Evolutionary conservation across 179 eudicot species (phyloP).

Genomic region (Camellia oleifera): DNA sequence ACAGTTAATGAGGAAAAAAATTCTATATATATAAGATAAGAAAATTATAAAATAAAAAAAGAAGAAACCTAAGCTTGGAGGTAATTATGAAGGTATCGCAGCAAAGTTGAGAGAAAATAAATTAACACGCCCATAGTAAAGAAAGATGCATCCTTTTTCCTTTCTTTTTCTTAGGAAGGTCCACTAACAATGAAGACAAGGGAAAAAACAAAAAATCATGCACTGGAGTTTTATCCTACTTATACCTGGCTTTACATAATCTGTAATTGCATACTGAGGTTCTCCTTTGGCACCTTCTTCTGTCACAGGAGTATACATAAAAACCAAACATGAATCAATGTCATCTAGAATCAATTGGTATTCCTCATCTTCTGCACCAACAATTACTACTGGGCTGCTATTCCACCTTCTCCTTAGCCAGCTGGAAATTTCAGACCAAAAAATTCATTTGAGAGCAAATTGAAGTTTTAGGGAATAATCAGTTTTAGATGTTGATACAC

Average conservation of each 20-base stretch:
- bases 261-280: slow-evolving; percentile 97
- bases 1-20: background rate
- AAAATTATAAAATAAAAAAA: background rate
- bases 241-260: slow-evolving; percentile 87
- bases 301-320: slow-evolving; percentile 94
- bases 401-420: slow-evolving; percentile 98
- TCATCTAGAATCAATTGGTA: slow-evolving; percentile 77
- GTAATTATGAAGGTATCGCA: background rate
- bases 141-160: background rate
- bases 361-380: slow-evolving; percentile 94
- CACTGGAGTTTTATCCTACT: slow-evolving; percentile 6
- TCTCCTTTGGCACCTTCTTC: slow-evolving; percentile 96
- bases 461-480: background rate
- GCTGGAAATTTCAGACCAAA: slow-evolving; percentile 36
- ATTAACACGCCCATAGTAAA: background rate
- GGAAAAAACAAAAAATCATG: background rate
- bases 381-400: slow-evolving; percentile 86
- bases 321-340: slow-evolving; percentile 92
- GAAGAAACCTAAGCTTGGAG: background rate
- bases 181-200: background rate
- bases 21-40: background rate
- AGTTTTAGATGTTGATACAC: background rate
- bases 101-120: background rate
- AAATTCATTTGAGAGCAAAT: background rate
- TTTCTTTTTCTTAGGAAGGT: too few species aligned